Percentiles rank a stretch among this genome's conserved stretches.
These are phyloP conservation scores for Halophytophthora polymorphica DNA, from an alignment of 352 stramenopile genomes.

Conservation along the genomic window DNA sequence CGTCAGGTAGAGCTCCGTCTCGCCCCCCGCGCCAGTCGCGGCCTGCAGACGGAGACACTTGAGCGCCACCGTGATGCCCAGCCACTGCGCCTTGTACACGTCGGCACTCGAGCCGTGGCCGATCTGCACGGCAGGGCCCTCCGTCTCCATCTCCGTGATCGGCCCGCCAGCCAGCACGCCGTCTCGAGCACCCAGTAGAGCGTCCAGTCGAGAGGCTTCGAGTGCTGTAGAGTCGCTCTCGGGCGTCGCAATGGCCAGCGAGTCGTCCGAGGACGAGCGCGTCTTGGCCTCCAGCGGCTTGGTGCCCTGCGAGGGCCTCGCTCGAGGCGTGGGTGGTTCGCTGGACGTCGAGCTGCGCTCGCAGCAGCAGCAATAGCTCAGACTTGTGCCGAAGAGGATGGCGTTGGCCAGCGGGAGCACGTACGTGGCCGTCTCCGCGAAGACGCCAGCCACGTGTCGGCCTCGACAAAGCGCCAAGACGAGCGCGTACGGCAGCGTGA, in stretches of 20 bases:
- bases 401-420: slow-evolving; percentile 58
- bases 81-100: slow-evolving; percentile 67
- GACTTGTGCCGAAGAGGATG: slow-evolving; percentile 61
- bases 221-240: slow-evolving; percentile 12
- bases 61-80: slow-evolving; percentile 74
- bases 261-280: slow-evolving; percentile 25
- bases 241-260: slow-evolving; percentile 13
- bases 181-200: slow-evolving; percentile 13
- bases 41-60: slow-evolving; percentile 61
- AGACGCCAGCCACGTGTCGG: slow-evolving; percentile 28
- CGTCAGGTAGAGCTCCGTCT: slow-evolving; percentile 69
- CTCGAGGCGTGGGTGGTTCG: not conserved
- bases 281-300: slow-evolving; percentile 14
- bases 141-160: slow-evolving; percentile 58
- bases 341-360: not conserved
- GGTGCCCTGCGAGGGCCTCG: slow-evolving; percentile 6
- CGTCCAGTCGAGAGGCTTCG: slow-evolving; percentile 1
- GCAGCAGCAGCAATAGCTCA: slow-evolving; percentile 56
- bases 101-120: slow-evolving; percentile 61
- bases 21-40: slow-evolving; percentile 14
- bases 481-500: slow-evolving; percentile 56
- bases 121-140: slow-evolving; percentile 61
- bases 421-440: slow-evolving; percentile 57
- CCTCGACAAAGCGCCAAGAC: slow-evolving; percentile 28
- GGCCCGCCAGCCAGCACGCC: slow-evolving; percentile 19